A percentile compares a stretch with the other conserved stretches of the same genome.
Conservation (phyloP, 352 stramenopile species). For the Globisporangium acanthophoron region DNA sequence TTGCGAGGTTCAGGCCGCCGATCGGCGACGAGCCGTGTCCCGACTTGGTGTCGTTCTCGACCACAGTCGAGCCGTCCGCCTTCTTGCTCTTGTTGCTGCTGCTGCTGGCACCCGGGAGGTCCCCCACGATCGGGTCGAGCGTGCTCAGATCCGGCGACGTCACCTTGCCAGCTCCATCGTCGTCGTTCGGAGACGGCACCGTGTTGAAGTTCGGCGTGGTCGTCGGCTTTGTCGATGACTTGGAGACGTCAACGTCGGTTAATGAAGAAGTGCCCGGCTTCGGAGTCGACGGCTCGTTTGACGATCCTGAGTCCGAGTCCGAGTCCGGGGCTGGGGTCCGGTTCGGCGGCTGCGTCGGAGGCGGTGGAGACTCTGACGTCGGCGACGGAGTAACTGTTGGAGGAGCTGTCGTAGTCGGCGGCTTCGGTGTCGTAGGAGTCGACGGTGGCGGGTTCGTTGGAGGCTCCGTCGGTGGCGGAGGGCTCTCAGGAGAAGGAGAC, state of each 20-base stretch:
- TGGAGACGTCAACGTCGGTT: neutral
- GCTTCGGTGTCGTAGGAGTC: neutral
- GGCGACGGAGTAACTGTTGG: slow-evolving; percentile 6
- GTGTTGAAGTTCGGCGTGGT: neutral
- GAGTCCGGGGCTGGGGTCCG: slow-evolving; percentile 3
- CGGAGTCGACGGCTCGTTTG: neutral
- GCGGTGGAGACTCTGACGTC: slow-evolving; percentile 12
- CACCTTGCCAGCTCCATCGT: slow-evolving; percentile 9
- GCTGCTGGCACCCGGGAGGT: slow-evolving; percentile 5
- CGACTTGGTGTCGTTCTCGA: slow-evolving; percentile 16
- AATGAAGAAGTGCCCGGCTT: neutral
- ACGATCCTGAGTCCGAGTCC: neutral
- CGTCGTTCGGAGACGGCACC: slow-evolving; percentile 1
- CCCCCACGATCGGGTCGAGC: slow-evolving; percentile 26
- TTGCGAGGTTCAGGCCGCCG: slow-evolving; percentile 27
- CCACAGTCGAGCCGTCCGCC: slow-evolving; percentile 9
- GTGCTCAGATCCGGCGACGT: slow-evolving; percentile 16
- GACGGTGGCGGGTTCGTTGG: neutral
- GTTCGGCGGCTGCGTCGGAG: slow-evolving; percentile 9
- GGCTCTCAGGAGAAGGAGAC: neutral
- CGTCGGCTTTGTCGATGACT: slow-evolving; percentile 3
- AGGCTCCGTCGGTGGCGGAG: neutral
- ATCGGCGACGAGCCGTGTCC: slow-evolving; percentile 19
- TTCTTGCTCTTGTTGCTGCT: slow-evolving; percentile 10
- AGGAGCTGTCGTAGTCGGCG: slow-evolving; percentile 7